Evolutionary conservation across 305 asterid genomes (phyloP).

Genomic region (Plantago coronopus): DNA sequence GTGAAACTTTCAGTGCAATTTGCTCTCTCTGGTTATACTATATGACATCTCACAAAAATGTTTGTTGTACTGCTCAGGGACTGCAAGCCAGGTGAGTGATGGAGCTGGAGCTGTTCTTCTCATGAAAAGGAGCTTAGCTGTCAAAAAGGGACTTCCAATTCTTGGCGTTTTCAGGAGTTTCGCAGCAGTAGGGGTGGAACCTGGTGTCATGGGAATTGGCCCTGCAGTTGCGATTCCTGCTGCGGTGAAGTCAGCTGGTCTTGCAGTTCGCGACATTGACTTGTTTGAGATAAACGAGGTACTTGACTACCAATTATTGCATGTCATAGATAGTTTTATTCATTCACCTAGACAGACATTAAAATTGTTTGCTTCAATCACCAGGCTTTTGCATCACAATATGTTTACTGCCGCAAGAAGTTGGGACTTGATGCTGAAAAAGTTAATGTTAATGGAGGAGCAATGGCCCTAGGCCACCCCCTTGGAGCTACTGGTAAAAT

Average conservation of each 20-base stretch:
- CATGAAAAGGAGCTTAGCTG: conserved; percentile 82
- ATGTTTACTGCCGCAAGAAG: conserved; percentile 72
- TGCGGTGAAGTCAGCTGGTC: conserved; percentile 87
- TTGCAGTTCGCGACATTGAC: conserved; percentile 52
- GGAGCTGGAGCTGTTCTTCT: conserved; percentile 98
- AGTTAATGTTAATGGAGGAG: conserved; percentile 95
- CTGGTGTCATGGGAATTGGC: conserved; percentile 91
- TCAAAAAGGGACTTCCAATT: conserved; percentile 73
- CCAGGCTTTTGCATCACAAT: conserved; percentile 97
- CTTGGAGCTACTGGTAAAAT: conserved; percentile 77
- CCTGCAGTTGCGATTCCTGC: conserved; percentile 97
- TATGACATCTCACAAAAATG: conserved; percentile 10
- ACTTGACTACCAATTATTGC: conserved; percentile 10
- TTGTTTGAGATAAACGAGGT: conserved; percentile 94
- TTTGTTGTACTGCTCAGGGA: conserved; percentile 41
- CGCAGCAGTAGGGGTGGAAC: conserved; percentile 90
- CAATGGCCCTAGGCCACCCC: conserved; percentile 94
- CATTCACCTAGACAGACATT: background rate
- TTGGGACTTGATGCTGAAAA: conserved; percentile 67
- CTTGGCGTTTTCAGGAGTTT: conserved; percentile 87
- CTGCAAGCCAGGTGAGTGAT: conserved; percentile 82
- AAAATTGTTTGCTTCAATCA: conserved; percentile 8
- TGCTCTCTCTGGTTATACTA: background rate
- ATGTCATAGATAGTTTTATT: background rate
- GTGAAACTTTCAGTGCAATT: conserved; percentile 7